Conservation (phyloP, 495 filamentous ascomycete genomes). For the Cercophora sp. region DNA sequence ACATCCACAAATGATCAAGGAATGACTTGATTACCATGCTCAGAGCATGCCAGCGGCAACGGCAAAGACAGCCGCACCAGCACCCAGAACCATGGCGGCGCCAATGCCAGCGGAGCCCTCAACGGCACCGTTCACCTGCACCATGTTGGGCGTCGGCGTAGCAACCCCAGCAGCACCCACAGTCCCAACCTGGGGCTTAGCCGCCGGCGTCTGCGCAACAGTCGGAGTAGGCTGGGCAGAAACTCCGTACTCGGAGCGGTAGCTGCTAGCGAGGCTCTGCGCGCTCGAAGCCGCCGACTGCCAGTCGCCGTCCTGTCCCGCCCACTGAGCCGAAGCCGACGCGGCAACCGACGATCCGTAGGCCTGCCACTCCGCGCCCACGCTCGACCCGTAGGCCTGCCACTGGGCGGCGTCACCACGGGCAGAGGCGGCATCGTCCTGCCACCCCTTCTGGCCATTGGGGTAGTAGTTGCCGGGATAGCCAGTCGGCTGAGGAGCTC, state of each 20-base stretch:
- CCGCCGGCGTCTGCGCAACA: background rate
- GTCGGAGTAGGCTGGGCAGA: background rate
- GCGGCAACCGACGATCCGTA: constrained; percentile 6
- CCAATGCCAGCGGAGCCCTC: background rate
- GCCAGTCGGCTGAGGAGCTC: no score
- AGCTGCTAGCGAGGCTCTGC: constrained; percentile 5
- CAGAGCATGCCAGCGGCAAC: constrained; percentile 11
- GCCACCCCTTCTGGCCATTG: no score
- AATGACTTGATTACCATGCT: background rate
- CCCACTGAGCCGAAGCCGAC: background rate
- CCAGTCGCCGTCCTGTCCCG: background rate
- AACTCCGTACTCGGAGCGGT: constrained; percentile 3
- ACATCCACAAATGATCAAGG: background rate
- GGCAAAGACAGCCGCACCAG: constrained; percentile 4
- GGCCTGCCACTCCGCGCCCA: background rate
- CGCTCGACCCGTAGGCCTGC: background rate
- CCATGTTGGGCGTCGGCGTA: background rate
- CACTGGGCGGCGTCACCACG: no score
- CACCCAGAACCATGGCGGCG: constrained; percentile 3
- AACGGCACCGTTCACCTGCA: constrained; percentile 16
- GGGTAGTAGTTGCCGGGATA: no score
- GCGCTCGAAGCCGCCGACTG: constrained; percentile 3
- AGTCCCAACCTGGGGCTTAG: background rate
- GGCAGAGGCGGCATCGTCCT: no score
- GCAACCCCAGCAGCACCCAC: no score